Conservation (phyloP, 176 grass and related monocot genomes). For the Poa pratensis region DNA sequence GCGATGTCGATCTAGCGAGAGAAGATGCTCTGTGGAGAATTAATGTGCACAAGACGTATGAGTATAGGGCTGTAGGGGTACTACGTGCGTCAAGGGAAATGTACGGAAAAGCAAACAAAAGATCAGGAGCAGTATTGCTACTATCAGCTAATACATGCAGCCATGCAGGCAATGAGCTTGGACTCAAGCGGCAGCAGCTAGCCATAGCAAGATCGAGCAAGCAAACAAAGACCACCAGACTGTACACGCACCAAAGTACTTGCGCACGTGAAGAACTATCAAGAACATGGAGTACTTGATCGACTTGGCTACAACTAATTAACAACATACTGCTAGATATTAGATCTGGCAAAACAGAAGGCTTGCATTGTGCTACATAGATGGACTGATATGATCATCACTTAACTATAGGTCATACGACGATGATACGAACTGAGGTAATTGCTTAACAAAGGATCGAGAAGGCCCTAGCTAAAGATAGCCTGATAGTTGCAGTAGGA, state of each 20-base stretch:
- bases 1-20: too few relatives aligned
- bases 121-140: too few relatives aligned
- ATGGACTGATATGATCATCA: constrained; percentile 21
- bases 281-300: too few relatives aligned
- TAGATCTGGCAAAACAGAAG: not conserved
- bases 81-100: too few relatives aligned
- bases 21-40: too few relatives aligned
- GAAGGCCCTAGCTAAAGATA: constrained; percentile 40
- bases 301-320: too few relatives aligned
- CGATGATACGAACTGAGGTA: not conserved
- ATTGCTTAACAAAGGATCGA: constrained; percentile 2
- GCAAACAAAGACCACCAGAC: constrained; percentile 38
- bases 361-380: not conserved
- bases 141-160: too few relatives aligned
- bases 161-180: constrained; percentile 15
- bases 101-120: too few relatives aligned
- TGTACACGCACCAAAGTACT: too few relatives aligned
- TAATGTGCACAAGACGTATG: too few relatives aligned
- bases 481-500: constrained; percentile 6
- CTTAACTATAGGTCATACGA: constrained; percentile 22
- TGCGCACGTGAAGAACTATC: too few relatives aligned
- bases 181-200: constrained; percentile 28
- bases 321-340: not conserved
- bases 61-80: too few relatives aligned
- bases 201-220: not conserved